A percentile compares a stretch with the other conserved stretches of the same genome.
Evolutionary conservation across 1,139 yeast genomes (phyloP).

Genomic region (Citeromyces hawaiiensis): DNA sequence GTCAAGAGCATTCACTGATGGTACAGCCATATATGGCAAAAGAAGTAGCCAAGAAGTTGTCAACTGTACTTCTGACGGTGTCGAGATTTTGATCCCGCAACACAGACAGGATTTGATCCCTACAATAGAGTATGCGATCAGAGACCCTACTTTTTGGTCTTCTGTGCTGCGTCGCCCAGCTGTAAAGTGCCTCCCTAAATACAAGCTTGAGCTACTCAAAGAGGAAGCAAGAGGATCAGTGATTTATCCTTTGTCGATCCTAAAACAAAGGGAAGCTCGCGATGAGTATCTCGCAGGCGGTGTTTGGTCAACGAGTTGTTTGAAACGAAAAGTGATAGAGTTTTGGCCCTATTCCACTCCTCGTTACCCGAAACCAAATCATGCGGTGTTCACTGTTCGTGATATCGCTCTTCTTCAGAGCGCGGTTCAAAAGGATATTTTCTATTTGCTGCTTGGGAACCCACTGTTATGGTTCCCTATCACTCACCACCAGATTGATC

Average conservation of each 20-base stretch:
- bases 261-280: not conserved
- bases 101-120: not conserved
- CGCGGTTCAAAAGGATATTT: not conserved
- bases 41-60: not conserved
- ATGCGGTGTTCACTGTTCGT: not conserved
- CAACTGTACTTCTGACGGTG: not conserved
- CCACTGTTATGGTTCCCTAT: not conserved
- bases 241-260: not conserved
- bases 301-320: not conserved
- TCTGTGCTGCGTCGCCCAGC: not conserved
- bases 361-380: not conserved
- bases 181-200: not conserved
- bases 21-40: not conserved
- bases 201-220: no score
- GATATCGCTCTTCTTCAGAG: not conserved
- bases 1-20: not conserved
- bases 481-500: no score
- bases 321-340: not conserved
- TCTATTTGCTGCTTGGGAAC: not conserved
- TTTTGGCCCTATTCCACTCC: not conserved
- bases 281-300: not conserved
- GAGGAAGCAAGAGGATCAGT: not conserved
- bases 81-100: not conserved
- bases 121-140: not conserved
- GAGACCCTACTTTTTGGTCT: not conserved